Evolutionary conservation across 345 rosid species (phyloP).

Genomic region (Lepidium sativum): DNA sequence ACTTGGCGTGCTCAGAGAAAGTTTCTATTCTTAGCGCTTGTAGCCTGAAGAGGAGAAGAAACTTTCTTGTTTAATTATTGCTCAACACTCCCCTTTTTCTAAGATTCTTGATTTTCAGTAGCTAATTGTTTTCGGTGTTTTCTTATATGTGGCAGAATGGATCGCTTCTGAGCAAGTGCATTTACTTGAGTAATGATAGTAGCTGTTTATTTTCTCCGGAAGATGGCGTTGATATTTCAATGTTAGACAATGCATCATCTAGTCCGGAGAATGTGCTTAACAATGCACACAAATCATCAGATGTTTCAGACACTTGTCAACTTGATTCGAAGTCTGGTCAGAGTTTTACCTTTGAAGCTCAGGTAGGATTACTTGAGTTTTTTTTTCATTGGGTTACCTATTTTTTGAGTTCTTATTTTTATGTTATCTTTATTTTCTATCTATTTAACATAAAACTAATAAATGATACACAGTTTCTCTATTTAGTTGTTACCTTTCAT

Average conservation of each 20-base stretch:
- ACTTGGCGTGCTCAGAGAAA: not conserved
- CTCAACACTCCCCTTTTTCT: not conserved
- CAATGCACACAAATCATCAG: conserved; percentile 31
- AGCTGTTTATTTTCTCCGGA: conserved; percentile 72
- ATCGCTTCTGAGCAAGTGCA: conserved; percentile 68
- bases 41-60: conserved; percentile 10
- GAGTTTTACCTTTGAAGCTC: conserved; percentile 89
- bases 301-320: conserved; percentile 32
- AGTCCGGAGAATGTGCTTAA: conserved; percentile 38
- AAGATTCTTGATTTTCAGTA: conserved; percentile 6
- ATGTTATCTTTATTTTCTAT: not conserved
- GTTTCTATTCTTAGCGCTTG: not conserved
- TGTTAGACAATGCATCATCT: conserved; percentile 43
- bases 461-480: not conserved
- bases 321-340: conserved; percentile 35
- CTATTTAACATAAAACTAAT: not conserved
- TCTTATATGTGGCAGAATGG: conserved; percentile 57
- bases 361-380: conserved; percentile 39
- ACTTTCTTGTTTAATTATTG: not conserved
- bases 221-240: conserved; percentile 75
- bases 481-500: not conserved
- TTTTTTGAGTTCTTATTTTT: not conserved
- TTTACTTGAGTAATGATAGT: conserved; percentile 87
- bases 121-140: conserved; percentile 1
- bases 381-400: not conserved